Conservation (phyloP, 768 basidiomycete genomes). For the Naematelia aurantialba region DNA sequence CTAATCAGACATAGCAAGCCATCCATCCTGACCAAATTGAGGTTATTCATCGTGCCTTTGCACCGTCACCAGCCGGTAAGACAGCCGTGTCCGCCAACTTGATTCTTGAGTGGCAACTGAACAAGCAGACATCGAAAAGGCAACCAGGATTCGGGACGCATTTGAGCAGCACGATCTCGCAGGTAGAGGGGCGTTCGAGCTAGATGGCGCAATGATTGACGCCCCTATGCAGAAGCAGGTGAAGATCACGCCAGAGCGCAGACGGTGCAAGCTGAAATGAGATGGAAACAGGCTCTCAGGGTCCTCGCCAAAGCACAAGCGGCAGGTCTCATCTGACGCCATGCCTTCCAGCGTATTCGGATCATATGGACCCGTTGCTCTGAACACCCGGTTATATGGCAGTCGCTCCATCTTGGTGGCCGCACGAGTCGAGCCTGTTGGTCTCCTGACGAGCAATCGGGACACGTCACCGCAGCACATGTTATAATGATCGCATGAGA, state of each 20-base stretch:
- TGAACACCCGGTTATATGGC: no score
- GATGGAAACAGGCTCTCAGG: slow-evolving; percentile 54
- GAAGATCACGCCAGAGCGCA: slow-evolving; percentile 11
- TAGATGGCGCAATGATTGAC: slow-evolving; percentile 74
- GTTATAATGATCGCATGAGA: no score
- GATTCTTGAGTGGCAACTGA: not conserved
- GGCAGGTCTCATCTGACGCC: slow-evolving; percentile 51
- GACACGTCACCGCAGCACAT: no score
- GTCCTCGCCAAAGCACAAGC: slow-evolving; percentile 58
- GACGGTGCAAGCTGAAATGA: not conserved
- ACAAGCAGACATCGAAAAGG: slow-evolving; percentile 66
- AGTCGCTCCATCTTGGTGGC: no score
- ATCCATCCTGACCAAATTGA: slow-evolving; percentile 84
- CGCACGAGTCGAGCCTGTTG: no score
- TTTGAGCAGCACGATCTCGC: slow-evolving; percentile 61
- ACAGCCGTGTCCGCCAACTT: not conserved
- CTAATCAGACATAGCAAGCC: slow-evolving; percentile 66
- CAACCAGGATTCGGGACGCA: slow-evolving; percentile 64
- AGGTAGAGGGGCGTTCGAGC: slow-evolving; percentile 68
- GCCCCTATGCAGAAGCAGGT: slow-evolving; percentile 86
- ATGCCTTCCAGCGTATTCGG: no score
- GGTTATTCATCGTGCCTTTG: slow-evolving; percentile 71
- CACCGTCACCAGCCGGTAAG: slow-evolving; percentile 67
- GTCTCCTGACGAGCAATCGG: no score
- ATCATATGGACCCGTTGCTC: no score